Evolutionary conservation across 306 rosid genomes (phyloP).

Genomic region (Sindora glabra): DNA sequence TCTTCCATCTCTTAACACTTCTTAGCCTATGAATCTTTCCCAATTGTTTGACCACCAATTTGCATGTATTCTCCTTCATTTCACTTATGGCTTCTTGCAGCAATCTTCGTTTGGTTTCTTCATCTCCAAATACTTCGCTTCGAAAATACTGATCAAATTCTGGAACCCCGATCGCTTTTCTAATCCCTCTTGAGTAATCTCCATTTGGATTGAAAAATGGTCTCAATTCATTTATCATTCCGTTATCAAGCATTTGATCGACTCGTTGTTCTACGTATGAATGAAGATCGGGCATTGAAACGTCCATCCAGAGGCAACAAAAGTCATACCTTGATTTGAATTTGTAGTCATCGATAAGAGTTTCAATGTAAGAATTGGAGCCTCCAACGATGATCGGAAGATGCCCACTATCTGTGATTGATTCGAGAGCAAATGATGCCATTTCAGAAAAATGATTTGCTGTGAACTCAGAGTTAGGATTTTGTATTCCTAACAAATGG

Average conservation of each 20-base stretch:
- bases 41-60: slow-evolving; percentile 49
- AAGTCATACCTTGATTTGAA: slow-evolving; percentile 52
- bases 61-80: slow-evolving; percentile 49
- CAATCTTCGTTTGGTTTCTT: slow-evolving; percentile 11
- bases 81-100: slow-evolving; percentile 38
- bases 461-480: slow-evolving; percentile 51
- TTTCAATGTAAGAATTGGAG: slow-evolving; percentile 71
- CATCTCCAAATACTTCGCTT: slow-evolving; percentile 16
- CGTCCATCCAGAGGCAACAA: slow-evolving; percentile 75
- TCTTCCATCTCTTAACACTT: slow-evolving; percentile 56
- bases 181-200: slow-evolving; percentile 52
- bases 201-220: slow-evolving; percentile 35
- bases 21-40: slow-evolving; percentile 48
- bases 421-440: slow-evolving; percentile 31
- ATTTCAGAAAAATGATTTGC: slow-evolving; percentile 36
- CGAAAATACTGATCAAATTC: slow-evolving; percentile 66
- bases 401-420: slow-evolving; percentile 20
- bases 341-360: slow-evolving; percentile 47
- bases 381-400: slow-evolving; percentile 90
- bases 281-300: slow-evolving; percentile 34
- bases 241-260: slow-evolving; percentile 50
- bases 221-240: slow-evolving; percentile 57
- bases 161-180: slow-evolving; percentile 77
- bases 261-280: slow-evolving; percentile 49
- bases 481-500: slow-evolving; percentile 58